Conservation (phyloP, 768 basidiomycete genomes). For the Cystobasidium ongulense region DNA sequence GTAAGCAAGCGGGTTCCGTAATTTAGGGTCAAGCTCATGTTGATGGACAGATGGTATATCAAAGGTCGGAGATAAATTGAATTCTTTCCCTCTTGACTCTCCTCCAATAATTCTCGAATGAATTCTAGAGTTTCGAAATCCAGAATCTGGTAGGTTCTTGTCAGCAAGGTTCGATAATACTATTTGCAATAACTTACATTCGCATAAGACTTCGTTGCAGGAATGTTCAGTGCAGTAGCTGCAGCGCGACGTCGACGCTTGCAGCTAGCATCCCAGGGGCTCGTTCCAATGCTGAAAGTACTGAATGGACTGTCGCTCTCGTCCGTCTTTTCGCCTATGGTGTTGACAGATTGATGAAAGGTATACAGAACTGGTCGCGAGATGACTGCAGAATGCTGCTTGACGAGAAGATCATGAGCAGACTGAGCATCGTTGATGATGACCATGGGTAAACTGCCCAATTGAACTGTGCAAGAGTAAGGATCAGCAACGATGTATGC, state of each 20-base stretch:
- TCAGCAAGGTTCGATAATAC: background rate
- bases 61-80: background rate
- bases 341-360: constrained; percentile 6
- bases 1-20: constrained; percentile 5
- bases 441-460: background rate
- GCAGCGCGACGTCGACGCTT: background rate
- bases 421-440: background rate
- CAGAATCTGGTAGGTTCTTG: background rate
- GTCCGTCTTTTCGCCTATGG: background rate
- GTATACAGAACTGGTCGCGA: background rate
- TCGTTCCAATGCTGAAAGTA: background rate
- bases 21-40: constrained; percentile 5
- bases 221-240: background rate
- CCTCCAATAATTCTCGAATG: background rate
- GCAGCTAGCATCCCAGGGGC: constrained; percentile 6
- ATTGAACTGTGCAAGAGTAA: background rate
- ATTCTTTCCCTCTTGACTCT: background rate
- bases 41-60: constrained; percentile 1
- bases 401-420: background rate
- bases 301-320: background rate
- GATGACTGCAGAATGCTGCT: background rate
- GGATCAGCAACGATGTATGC: too few relatives aligned
- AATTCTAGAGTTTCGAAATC: background rate
- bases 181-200: background rate
- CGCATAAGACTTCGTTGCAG: background rate